Evolutionary conservation across 2,329 filamentous ascomycete genomes (phyloP), one percentile per base, ranked within the genome.

Genomic region (Gliomastix tumulicola): DNA sequence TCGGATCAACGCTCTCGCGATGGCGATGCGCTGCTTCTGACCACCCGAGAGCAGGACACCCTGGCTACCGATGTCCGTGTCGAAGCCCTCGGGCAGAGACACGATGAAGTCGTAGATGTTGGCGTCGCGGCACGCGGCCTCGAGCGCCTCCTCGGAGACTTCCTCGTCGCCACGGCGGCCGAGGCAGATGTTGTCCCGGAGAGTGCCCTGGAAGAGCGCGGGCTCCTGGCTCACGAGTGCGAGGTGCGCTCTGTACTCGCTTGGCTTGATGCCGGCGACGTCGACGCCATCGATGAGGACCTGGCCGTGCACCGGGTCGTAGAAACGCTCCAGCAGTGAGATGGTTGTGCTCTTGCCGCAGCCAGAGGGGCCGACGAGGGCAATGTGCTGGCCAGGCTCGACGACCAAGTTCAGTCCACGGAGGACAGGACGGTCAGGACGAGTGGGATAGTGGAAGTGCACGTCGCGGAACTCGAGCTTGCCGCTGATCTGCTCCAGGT

Each of bases 151-250:
- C 21, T 50, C 41, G 4, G 45, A 42, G 57, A 62, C 38, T 2
- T 21, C 32, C 7, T 28, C 28, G 6, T 32, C 32, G 23, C n/a
- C 36, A 21, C 28, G 73, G 65, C 5, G 60, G 63, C 67, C 62
- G 1, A 33, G 23, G 19, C 86, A 73, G 43, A 97, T 96, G 47
- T 92, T 92, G 51, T 90, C 84, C 4, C 84, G 82, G 46, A 92
- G 82, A 0, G 82, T 82, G 18, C 85, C 86, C 4, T 82, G 87
- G 59, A 89, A 88, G 3, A 98, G 72, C 3, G 69, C 69, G 0
- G 73, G 71, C 38, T 79, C 73, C 48, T 79, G 75, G 40, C 74
- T 68, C 3, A 80, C 75, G 5, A 79, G 62, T 3, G 72, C 65
- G 11, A 79, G 63, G 23, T 68, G 56, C 4, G 60, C 58, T 30